These are phyloP conservation scores for Cystofilobasidium ferigula DNA, from an alignment of 768 basidiomycete genomes.

Conservation along the genomic window DNA sequence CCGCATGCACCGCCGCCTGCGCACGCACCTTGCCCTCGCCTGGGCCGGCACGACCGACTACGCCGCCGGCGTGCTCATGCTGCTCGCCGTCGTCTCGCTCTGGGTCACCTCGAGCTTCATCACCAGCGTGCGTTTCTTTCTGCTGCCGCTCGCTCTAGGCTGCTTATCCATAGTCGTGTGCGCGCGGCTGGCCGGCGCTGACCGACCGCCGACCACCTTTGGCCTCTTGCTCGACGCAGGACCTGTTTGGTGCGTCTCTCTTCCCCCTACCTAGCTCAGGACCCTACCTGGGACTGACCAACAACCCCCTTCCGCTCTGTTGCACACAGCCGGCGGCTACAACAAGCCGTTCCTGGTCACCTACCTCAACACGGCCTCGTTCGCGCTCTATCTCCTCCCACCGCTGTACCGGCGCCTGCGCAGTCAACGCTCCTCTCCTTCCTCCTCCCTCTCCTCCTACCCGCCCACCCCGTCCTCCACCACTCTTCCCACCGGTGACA, in stretches of 20 bases:
- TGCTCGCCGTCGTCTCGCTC: slow-evolving; percentile 9
- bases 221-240: neutral
- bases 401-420: slow-evolving; percentile 35
- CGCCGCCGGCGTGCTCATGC: slow-evolving; percentile 14
- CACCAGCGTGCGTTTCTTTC: slow-evolving; percentile 8
- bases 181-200: neutral
- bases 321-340: slow-evolving; percentile 20
- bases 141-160: neutral
- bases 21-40: too few species aligned
- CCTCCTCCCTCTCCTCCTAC: slow-evolving; percentile 12
- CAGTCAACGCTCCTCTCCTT: slow-evolving; percentile 25
- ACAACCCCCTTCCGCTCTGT: neutral
- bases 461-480: slow-evolving; percentile 2
- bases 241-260: slow-evolving; percentile 18
- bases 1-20: too few species aligned
- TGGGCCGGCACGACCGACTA: neutral
- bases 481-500: too few species aligned
- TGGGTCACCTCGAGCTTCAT: slow-evolving; percentile 21
- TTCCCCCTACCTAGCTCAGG: neutral
- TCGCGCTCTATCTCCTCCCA: slow-evolving; percentile 68
- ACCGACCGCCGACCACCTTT: neutral
- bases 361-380: slow-evolving; percentile 84
- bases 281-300: neutral
- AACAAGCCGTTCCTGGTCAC: slow-evolving; percentile 46
- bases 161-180: neutral